Evolutionary conservation across 805 yeast genomes (phyloP), one percentile per base, ranked within the genome.

Genomic region (Metschnikowia sp.): DNA sequence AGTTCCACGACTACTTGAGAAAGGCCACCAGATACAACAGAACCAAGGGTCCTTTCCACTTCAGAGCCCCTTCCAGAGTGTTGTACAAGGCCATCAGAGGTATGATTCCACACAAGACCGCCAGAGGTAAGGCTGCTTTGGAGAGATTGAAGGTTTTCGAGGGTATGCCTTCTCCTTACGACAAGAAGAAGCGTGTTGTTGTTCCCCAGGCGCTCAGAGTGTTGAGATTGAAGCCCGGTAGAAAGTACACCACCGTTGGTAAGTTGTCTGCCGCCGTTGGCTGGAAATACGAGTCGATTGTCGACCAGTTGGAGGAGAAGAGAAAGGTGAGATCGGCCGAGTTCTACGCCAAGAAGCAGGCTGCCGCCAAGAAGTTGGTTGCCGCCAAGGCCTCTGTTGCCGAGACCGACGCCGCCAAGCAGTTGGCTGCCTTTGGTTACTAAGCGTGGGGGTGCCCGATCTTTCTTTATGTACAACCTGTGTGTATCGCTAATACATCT

Each of bases 31-130:
- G 96, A 81, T 94, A 77, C 91, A 94, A 94, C 96, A 90, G 90
- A 82, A 86, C 83, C 70, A 86, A 90, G 77, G 99, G 99, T 82
- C 98, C 98, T 72, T 94, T 92, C 97, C 99, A 94, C 78, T 94
- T 94, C 96, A 94, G 98, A 81, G 99, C 99, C 59, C 99, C 99
- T 77, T 91, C 98, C 59, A 90, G 98, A 82, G 92, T 94, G 79
- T 90, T 94, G 80, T 91, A 91, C 95, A 94, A 94, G 87, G 97
- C 99, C 71, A 78, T 94, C 75, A 88, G 96, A 76, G 99, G 99
- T 81, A 94, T 94, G 99, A 81, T 94, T 70, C 81, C 97, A 75
- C 98, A 94, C 91, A 94, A 94, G 90, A 94, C 99, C 65, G 94
- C 98, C 67, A 94, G 98, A 81, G 99, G 99, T 79, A 87, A 88